These are phyloP conservation scores for Hyaloscypha hepaticicola DNA, from an alignment of 495 filamentous ascomycete genomes.

Conservation along the genomic window DNA sequence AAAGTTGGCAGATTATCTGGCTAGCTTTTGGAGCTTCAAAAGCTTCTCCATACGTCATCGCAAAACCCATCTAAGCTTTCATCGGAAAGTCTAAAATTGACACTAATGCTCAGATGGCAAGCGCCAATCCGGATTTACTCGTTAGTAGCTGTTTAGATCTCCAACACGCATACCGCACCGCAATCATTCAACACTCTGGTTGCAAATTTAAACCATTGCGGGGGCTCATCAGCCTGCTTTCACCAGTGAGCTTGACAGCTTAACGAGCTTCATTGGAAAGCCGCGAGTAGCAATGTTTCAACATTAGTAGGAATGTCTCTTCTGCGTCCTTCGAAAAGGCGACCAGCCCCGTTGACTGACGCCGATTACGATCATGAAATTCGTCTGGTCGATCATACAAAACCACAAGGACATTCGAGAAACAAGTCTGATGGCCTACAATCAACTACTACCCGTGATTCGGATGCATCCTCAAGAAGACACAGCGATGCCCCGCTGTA, in stretches of 20 bases:
- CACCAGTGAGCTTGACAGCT: slow-evolving; percentile 15
- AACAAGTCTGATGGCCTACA: slow-evolving; percentile 17
- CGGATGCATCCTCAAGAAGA: slow-evolving; percentile 27
- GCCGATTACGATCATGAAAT: slow-evolving; percentile 64
- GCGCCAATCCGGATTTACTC: not conserved
- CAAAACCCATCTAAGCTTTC: not conserved
- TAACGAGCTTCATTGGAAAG: not conserved
- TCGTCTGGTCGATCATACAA: slow-evolving; percentile 51
- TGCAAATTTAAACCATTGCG: slow-evolving; percentile 2
- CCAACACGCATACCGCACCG: not conserved
- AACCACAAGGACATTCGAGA: not conserved
- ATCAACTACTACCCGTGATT: slow-evolving; percentile 7
- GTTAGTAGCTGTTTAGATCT: not conserved
- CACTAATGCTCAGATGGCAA: not conserved
- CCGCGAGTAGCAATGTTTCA: slow-evolving; percentile 15
- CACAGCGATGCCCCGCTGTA: slow-evolving; percentile 26
- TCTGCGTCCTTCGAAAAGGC: slow-evolving; percentile 36
- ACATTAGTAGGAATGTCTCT: slow-evolving; percentile 27
- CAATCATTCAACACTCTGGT: not conserved
- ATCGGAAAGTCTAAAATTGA: not conserved
- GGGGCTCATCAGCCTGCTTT: slow-evolving; percentile 6
- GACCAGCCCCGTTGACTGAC: slow-evolving; percentile 47
- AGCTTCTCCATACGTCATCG: slow-evolving; percentile 5
- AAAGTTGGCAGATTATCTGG: slow-evolving; percentile 12
- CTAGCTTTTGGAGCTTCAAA: not conserved